Conservation (phyloP, 2,329 filamentous ascomycete genomes). For the Colletotrichum liaoningense region DNA sequence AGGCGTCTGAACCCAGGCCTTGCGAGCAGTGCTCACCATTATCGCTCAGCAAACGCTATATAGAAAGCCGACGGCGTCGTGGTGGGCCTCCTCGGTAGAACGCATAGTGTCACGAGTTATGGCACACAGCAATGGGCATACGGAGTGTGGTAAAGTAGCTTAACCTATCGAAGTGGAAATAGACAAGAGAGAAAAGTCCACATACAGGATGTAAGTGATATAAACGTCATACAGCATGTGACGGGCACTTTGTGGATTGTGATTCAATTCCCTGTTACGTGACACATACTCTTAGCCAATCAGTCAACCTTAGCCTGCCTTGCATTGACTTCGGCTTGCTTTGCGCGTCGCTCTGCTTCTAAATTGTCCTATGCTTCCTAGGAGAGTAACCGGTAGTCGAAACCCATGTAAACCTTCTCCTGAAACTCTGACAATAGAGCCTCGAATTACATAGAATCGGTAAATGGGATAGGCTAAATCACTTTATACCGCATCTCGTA, state of each 20-base stretch:
- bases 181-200: too few relatives aligned
- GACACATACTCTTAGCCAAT: neutral
- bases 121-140: too few relatives aligned
- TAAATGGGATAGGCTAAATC: neutral
- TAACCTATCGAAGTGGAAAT: too few relatives aligned
- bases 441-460: neutral
- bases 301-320: neutral
- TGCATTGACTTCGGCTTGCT: neutral
- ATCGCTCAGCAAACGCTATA: neutral
- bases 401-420: neutral
- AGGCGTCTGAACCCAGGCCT: too few relatives aligned
- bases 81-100: neutral
- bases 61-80: neutral
- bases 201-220: too few relatives aligned
- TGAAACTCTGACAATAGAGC: neutral
- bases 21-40: neutral
- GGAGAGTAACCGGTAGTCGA: neutral
- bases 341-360: neutral
- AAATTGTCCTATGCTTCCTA: neutral
- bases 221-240: too few relatives aligned
- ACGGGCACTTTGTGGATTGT: too few relatives aligned
- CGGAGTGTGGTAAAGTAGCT: too few relatives aligned
- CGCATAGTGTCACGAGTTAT: neutral
- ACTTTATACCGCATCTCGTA: neutral
- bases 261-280: too few relatives aligned